Percentiles rank a stretch among this genome's conserved stretches.
Evolutionary conservation across 2,329 filamentous ascomycete species (phyloP).

Genomic region (Colletotrichum sublineola): DNA sequence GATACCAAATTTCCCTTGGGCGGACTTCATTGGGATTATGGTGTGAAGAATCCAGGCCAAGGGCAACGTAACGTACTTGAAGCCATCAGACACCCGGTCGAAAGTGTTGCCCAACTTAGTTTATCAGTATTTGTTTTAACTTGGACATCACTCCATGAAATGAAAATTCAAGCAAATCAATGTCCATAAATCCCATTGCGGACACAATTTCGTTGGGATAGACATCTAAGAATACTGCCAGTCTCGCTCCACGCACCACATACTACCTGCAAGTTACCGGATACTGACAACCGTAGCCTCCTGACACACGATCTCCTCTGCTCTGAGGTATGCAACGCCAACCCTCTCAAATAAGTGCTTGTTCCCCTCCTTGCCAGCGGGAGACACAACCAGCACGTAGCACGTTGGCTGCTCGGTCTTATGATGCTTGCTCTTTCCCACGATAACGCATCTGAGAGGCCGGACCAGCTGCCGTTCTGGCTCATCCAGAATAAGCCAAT

Average conservation of each 20-base stretch:
- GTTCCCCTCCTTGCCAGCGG: neutral
- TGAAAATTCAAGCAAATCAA: neutral
- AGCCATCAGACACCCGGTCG: too few species aligned
- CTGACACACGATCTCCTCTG: neutral
- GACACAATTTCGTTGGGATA: rapidly evolving
- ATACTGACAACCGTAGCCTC: neutral
- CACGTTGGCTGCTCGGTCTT: neutral
- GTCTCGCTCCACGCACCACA: neutral
- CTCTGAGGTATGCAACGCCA: neutral
- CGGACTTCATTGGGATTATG: too few species aligned
- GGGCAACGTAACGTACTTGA: too few species aligned
- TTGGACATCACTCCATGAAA: too few species aligned
- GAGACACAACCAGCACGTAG: neutral
- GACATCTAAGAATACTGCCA: neutral
- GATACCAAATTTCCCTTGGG: too few species aligned
- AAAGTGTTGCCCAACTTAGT: too few species aligned
- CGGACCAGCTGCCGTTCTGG: neutral
- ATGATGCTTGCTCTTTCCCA: neutral
- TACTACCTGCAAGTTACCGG: neutral
- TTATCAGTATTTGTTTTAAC: too few species aligned
- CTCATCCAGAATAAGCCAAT: constrained; percentile 10
- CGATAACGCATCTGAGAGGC: neutral
- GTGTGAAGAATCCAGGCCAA: too few species aligned
- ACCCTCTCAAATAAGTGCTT: neutral
- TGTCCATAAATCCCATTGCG: neutral